A percentile compares a stretch with the other conserved stretches of the same genome.
phyloP scores from a whole-genome alignment of 2,329 filamentous ascomycete genomes.

The Helicocarpus griseus region DNA sequence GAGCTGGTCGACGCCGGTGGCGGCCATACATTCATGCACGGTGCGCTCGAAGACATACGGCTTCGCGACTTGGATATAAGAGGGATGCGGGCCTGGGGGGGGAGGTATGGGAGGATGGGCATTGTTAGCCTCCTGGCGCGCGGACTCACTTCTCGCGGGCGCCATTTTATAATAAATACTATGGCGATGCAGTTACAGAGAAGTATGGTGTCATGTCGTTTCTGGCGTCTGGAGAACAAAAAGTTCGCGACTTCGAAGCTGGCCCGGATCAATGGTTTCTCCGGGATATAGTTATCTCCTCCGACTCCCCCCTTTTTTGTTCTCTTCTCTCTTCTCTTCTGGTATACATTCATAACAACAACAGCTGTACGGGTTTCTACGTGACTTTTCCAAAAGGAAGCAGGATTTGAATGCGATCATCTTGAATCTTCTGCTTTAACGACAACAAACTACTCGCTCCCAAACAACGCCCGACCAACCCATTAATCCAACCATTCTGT shows the following conservation, averaged over 20 bases:
- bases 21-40: slow-evolving; percentile 62
- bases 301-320: not conserved
- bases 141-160: slow-evolving; percentile 6
- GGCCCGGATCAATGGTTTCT: not conserved
- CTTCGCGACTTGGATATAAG: slow-evolving; percentile 54
- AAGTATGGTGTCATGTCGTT: not conserved
- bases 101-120: not conserved
- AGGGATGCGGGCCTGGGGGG: slow-evolving; percentile 47
- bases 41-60: slow-evolving; percentile 78
- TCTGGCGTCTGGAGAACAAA: not conserved
- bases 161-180: slow-evolving; percentile 5
- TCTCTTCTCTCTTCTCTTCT: no score
- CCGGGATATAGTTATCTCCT: no score
- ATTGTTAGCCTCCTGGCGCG: not conserved
- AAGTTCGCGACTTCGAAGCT: not conserved
- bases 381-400: no score
- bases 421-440: no score
- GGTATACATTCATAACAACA: no score
- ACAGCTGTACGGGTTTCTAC: no score
- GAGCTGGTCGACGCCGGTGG: slow-evolving; percentile 61
- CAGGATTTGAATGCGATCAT: no score
- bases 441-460: no score
- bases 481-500: no score
- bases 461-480: no score
- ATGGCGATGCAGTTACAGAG: not conserved